Base-by-base conservation (phyloP, 345 rosid species). In the Brassica incana region DNA sequence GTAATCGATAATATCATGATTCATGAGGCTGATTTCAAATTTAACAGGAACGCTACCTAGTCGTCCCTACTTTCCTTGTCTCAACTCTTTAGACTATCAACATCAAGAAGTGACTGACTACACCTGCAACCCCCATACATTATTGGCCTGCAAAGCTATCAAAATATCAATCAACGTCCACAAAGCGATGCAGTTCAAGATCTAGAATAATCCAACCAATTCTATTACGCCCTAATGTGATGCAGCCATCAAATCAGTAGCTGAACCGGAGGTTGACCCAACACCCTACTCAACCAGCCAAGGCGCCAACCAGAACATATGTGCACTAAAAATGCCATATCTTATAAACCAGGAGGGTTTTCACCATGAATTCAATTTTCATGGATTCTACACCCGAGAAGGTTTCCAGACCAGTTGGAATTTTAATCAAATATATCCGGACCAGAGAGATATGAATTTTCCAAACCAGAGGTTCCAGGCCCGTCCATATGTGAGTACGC, bases 101-200 rank as follows among this genome's bases (percentile, higher is more conserved):
- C 18, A 66, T 85, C 84, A 20, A 25, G 38, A 20, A 25, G 38
- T 52, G 58, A 52, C 58, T 8, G 65, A 11, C 16, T 43, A 14
- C 61, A 67, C 85, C 84, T 50, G 4, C 15, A 72, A 88, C 25
- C 25, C 25, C 25, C 25, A 23, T n/a, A 85, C 87, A 69, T 85
- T 84, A 76, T 87, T 88, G 64, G 81, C 84, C 85, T 84, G 77
- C 68, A 36, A 73, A 58, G 1, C 25, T n/a, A 68, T 38, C 20
- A 52, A 52, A 30, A 16, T 2, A 77, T 32, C 80, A 69, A 52
- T 30, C 45, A 43, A 35, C 63, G 25, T 74, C 3, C 62, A 65
- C 56, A n/a, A 36, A 75, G 59, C 58, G 58, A 50, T 50, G 58
- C 58, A 5, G 58, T 50, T 50, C 58, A 50, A 18, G 58, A 50